Conservation (phyloP, 306 rosid species). For the Quercus rubra region DNA sequence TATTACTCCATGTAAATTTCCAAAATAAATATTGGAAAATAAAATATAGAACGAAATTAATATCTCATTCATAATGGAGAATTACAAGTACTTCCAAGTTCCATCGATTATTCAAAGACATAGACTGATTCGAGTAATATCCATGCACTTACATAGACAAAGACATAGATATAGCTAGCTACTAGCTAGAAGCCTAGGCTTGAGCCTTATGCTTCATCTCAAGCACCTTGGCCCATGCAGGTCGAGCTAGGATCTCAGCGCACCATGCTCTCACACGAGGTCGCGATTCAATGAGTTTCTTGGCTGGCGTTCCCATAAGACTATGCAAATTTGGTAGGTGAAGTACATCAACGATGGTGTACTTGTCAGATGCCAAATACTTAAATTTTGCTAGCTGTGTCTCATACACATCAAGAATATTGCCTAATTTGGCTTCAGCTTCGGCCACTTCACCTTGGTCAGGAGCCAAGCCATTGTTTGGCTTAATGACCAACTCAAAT, state of each 20-base stretch:
- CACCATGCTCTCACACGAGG: not conserved
- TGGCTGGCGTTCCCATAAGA: not conserved
- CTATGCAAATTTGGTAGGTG: not conserved
- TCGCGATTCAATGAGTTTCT: not conserved
- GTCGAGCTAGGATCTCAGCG: constrained; percentile 1
- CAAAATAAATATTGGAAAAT: too few species aligned
- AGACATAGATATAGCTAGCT: too few species aligned
- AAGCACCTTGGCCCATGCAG: constrained; percentile 9
- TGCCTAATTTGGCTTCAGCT: not conserved
- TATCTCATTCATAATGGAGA: too few species aligned
- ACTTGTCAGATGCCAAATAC: not conserved
- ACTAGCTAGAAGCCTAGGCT: not conserved
- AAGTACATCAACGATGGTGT: not conserved
- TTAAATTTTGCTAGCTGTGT: not conserved
- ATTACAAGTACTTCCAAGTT: too few species aligned
- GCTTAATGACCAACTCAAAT: not conserved
- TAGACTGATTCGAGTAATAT: too few species aligned
- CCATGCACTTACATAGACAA: too few species aligned
- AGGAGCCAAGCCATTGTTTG: not conserved
- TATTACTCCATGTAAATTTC: too few species aligned
- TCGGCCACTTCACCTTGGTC: not conserved
- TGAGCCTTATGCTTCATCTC: not conserved
- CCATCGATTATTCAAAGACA: too few species aligned
- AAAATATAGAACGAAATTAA: too few species aligned
- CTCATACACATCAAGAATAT: constrained; percentile 7